Evolutionary conservation across 2,329 filamentous ascomycete genomes (phyloP), one percentile per base, ranked within the genome.

Genomic region (Fonsecaea nubica): DNA sequence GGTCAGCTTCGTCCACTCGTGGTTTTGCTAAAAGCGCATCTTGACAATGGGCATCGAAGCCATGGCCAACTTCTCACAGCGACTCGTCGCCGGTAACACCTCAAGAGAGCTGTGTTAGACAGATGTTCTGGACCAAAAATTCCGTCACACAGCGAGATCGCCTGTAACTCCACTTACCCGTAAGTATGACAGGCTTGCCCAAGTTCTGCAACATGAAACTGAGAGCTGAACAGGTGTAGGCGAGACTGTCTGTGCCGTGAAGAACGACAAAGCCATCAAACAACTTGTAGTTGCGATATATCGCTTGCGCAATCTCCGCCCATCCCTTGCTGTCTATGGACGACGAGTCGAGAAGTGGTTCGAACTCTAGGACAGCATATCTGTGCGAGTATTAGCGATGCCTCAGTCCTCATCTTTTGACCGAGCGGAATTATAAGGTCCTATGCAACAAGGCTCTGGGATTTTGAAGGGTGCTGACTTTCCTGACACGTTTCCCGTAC

Each of bases 161-260:
- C 18, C 30, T 10, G 45, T 50, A 30, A 50, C 45, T 4, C n/a
- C 13, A 64, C 61, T 15, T 65, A 67, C 82, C 83, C 3, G 93
- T 97, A 57, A 97, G 83, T 62, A 97, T 90, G 36, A 97, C 92
- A 1, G 93, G 92, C 81, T 97, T 97, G 58, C 92, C 93, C 13
- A 97, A 84, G 75, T 96, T 92, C 74, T 91, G 87, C 76, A 97
- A 87, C 92, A 97, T 96, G 81, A 97, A 97, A 72, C 92, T 95
- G 65, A 97, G 83, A 3, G 93, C 93, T 4, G 92, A 96, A 68
- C 91, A 91, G 4, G 92, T 95, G 79, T 97, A 97, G 18, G 90
- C 91, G 59, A 97, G 83, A 53, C 92, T 96, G 79, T 97, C 93
- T 6, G 93, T 97, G 67, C 93, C 93, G 77, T 97, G 93, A 38